Evolutionary conservation across 371 early-diverging fungal genomes (phyloP), one percentile per base, ranked within the genome.

Genomic region (Nosema muscidifuracis): DNA sequence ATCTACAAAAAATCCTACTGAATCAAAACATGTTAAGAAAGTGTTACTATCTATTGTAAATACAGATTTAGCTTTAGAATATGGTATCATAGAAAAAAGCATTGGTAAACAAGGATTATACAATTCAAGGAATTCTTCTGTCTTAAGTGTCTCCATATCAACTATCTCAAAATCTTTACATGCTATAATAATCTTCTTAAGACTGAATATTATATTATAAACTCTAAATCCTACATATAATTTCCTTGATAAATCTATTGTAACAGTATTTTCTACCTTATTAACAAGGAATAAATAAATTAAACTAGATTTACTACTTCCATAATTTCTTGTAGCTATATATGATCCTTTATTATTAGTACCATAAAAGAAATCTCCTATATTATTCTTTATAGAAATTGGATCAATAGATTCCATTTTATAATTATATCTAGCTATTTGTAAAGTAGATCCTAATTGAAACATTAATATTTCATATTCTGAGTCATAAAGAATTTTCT

Each of bases 131-230:
- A 83, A 57, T 22, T 80, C 79, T 56, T 82, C 80, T 2, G 82
- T 80, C 31, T 73, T 74, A 16, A 83, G 74, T 15, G 82, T 76
- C 12, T 77, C 66, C 38, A 77, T 62, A 51, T 83, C 81, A 18
- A 83, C 76, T 43, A 82, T 77, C 61, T 83, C 84, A 78, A 83
- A 83, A 56, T 80, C 78, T 55, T 79, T 81, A 36, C 77, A 82
- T 28, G 79, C 79, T 38, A 83, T 74, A 31, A 79, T 71, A 24
- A 83, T 65, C 30, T 76, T 64, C 0, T 64, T 71, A 1, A 62
- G 65, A 65, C 80, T 58, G 51, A 78, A 82, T 10, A 50, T 55
- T 6, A 83, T 67, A 50, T 58, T 64, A 22, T 43, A 75, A 10
- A 83, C 62, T 13, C 65, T 53, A 18, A 67, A 78, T 24, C 80